phyloP scores from a whole-genome alignment of 768 basidiomycete species.

The Leccinum subgranulosum region DNA sequence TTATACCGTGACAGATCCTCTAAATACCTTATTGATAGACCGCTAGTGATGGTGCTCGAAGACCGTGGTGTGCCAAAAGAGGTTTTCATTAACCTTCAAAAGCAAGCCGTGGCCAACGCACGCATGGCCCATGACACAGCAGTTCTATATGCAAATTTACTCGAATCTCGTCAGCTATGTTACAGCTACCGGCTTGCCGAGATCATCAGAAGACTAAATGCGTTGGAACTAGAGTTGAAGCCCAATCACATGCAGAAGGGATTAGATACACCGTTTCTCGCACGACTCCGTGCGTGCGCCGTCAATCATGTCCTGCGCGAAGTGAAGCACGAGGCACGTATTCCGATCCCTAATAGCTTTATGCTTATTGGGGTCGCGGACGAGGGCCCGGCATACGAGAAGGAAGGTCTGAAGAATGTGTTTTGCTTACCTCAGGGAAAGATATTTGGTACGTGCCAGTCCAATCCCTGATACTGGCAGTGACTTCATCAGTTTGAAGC shows the following conservation, averaged over 20 bases:
- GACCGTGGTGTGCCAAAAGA: conserved; percentile 61
- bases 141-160: conserved; percentile 42
- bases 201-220: conserved; percentile 48
- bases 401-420: conserved; percentile 49
- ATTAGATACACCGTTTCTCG: conserved; percentile 56
- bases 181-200: conserved; percentile 45
- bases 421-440: conserved; percentile 52
- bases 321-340: conserved; percentile 74
- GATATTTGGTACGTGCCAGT: conserved; percentile 56
- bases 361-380: conserved; percentile 81
- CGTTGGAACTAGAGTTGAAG: conserved; percentile 47
- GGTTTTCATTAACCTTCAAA: conserved; percentile 61
- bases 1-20: neutral
- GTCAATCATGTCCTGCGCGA: conserved; percentile 65
- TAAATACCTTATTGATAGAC: conserved; percentile 36
- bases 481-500: conserved; percentile 33
- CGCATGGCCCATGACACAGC: conserved; percentile 60
- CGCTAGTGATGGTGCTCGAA: conserved; percentile 76
- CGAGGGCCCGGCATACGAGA: conserved; percentile 65
- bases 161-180: conserved; percentile 49
- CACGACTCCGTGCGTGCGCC: conserved; percentile 54
- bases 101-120: conserved; percentile 51
- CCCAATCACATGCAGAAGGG: conserved; percentile 30
- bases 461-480: neutral
- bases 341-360: conserved; percentile 64